Evolutionary conservation across 1,284 basidiomycete species (phyloP).

Genomic region (Ustilago curta): DNA sequence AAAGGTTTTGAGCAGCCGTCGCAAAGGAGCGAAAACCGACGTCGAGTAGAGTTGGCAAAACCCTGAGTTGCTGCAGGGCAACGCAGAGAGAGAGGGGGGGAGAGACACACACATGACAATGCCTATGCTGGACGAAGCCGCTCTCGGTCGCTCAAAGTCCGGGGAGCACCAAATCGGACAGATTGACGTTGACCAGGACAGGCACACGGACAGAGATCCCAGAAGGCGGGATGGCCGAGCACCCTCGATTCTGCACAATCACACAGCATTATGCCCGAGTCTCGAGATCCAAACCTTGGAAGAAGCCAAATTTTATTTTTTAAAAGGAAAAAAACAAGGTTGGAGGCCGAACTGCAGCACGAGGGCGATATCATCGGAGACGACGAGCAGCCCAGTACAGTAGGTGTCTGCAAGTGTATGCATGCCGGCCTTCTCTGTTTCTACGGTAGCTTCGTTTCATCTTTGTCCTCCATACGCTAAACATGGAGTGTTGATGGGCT

Average conservation of each 20-base stretch:
- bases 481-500: no score
- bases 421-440: no score
- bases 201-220: background rate
- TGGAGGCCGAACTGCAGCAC: no score
- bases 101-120: background rate
- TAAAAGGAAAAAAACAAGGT: no score
- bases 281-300: background rate
- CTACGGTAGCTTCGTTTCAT: no score
- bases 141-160: constrained; percentile 30
- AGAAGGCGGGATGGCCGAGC: constrained; percentile 4
- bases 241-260: background rate
- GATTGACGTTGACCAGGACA: no score
- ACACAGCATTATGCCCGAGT: background rate
- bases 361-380: no score
- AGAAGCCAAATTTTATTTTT: no score
- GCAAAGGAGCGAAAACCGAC: background rate
- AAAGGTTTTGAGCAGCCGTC: background rate
- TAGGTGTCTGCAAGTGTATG: no score
- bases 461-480: no score
- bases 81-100: constrained; percentile 7
- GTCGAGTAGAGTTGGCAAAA: constrained; percentile 4
- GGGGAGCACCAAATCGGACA: constrained; percentile 7
- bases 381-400: no score
- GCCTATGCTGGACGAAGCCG: background rate
- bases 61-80: constrained; percentile 5